Conservation (phyloP, 331 rosid species). For the Rhamnella rubrinervis region DNA sequence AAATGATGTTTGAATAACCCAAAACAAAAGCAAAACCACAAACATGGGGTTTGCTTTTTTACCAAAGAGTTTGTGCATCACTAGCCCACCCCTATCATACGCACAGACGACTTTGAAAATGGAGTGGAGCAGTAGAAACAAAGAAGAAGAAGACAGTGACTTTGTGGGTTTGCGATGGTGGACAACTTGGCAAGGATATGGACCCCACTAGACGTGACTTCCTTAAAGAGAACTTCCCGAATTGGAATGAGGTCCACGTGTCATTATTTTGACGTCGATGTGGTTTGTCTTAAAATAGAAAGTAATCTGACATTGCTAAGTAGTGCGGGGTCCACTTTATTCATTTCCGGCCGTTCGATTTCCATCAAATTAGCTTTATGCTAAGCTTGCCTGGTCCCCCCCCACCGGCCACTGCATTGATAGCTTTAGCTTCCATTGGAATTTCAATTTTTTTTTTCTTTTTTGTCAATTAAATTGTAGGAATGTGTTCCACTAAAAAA, state of each 20-base stretch:
- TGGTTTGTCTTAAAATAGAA: constrained; percentile 48
- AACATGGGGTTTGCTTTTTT: too few species aligned
- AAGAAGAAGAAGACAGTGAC: background rate
- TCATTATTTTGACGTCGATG: constrained; percentile 49
- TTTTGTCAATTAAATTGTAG: background rate
- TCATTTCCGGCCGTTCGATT: constrained; percentile 35
- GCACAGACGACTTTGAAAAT: too few species aligned
- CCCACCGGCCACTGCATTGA: constrained; percentile 4
- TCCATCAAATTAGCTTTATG: background rate
- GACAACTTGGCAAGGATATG: background rate
- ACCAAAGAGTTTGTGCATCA: too few species aligned
- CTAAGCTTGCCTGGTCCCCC: constrained; percentile 13
- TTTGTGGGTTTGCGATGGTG: background rate
- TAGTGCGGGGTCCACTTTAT: constrained; percentile 32
- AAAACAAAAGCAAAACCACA: too few species aligned
- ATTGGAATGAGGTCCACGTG: constrained; percentile 50
- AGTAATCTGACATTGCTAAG: constrained; percentile 34
- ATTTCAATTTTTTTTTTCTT: background rate
- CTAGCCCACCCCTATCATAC: too few species aligned
- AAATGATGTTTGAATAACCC: too few species aligned
- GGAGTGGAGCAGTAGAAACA: too few species aligned
- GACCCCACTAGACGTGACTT: constrained; percentile 46
- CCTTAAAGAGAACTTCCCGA: constrained; percentile 39
- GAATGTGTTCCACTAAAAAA: too few species aligned
- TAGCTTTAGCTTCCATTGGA: background rate